Conservation (phyloP, 306 rosid genomes). For the Purshia tridentata region DNA sequence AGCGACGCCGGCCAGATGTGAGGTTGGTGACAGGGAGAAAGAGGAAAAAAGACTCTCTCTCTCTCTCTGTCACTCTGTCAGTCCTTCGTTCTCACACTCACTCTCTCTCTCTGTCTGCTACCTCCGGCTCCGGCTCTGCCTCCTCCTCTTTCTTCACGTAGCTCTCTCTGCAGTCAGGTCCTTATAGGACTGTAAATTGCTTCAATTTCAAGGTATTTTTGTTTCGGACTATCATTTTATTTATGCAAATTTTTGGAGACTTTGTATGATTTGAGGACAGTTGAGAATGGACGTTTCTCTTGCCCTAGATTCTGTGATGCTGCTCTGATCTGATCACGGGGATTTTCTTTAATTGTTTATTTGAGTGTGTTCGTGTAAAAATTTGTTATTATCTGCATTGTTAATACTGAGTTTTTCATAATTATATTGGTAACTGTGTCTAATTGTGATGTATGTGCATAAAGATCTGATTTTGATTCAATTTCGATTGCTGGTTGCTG, state of each 20-base stretch:
- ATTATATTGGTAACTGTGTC: background rate
- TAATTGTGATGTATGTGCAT: background rate
- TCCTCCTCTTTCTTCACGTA: constrained; percentile 18
- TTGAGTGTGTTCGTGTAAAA: background rate
- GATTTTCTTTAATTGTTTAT: constrained; percentile 1
- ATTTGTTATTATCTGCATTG: too few species aligned
- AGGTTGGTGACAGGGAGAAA: too few species aligned
- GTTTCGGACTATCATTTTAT: background rate
- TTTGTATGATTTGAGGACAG: constrained; percentile 9
- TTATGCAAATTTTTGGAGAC: background rate
- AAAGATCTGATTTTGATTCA: constrained; percentile 49
- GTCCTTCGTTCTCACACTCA: constrained; percentile 11
- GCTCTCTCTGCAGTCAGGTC: constrained; percentile 30
- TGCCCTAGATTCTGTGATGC: constrained; percentile 45
- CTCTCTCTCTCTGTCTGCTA: constrained; percentile 10
- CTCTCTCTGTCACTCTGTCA: constrained; percentile 27
- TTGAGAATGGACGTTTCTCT: constrained; percentile 29
- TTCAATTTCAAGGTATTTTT: constrained; percentile 13
- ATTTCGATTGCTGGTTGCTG: constrained; percentile 24
- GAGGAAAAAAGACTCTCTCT: constrained; percentile 42
- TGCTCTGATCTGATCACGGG: constrained; percentile 60
- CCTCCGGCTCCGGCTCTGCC: background rate
- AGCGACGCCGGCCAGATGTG: too few species aligned
- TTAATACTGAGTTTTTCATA: background rate
- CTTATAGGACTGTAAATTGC: constrained; percentile 20